These are phyloP conservation scores for Ephemerocybe angulata DNA, from an alignment of 768 basidiomycete species.

Conservation along the genomic window DNA sequence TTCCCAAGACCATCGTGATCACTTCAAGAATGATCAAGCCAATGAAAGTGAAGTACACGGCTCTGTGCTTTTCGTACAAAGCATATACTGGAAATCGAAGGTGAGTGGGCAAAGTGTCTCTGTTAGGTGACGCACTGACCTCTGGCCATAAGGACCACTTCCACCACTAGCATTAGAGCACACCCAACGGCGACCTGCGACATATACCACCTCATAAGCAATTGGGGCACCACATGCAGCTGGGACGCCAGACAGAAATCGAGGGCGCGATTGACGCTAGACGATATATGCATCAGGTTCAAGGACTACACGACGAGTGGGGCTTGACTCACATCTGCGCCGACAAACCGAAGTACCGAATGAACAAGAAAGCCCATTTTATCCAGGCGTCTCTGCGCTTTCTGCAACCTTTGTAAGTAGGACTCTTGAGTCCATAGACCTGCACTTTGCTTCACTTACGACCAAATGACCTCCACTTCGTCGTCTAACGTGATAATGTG, in stretches of 20 bases:
- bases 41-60: constrained; percentile 21
- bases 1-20: constrained; percentile 17
- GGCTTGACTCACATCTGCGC: constrained; percentile 22
- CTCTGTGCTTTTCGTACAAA: constrained; percentile 29
- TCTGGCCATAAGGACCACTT: constrained; percentile 26
- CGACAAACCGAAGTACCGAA: constrained; percentile 26
- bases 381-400: constrained; percentile 21
- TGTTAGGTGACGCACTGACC: constrained; percentile 14
- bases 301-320: neutral
- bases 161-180: constrained; percentile 27
- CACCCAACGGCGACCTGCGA: constrained; percentile 22
- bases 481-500: constrained; percentile 31
- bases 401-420: constrained; percentile 7
- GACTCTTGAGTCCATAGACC: no score
- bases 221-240: constrained; percentile 3
- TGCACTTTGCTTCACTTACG: constrained; percentile 18
- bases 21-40: constrained; percentile 21
- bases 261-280: constrained; percentile 21
- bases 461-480: constrained; percentile 34
- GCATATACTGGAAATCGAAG: constrained; percentile 25
- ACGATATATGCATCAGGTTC: neutral
- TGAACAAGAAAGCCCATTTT: constrained; percentile 28
- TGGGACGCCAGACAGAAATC: constrained; percentile 15
- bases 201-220: constrained; percentile 22
- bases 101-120: neutral